Base-by-base conservation (phyloP, 1,139 yeast species). In the Yamadazyma trypodendri region DNA sequence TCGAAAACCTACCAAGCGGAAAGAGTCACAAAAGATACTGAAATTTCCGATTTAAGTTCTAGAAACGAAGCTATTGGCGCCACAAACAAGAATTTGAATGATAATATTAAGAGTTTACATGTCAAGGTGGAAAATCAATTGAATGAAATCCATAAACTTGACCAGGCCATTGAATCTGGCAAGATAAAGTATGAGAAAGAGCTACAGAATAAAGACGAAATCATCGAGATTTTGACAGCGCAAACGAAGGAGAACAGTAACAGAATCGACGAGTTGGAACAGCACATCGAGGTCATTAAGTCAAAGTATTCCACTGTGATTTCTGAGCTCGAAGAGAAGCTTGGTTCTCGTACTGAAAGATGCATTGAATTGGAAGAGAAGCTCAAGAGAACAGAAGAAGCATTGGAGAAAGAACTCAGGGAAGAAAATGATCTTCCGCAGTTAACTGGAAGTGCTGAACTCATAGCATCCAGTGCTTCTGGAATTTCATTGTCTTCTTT, bases 401-500 rank as follows among this genome's bases (percentile, higher is more conserved):
- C 64, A 2, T 55, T 70, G 36, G 74, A 68, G 41, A 55, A 59
- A 18, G 72, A 68, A 46, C 55, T 68, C 37, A 68, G 64, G 37
- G 64, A 63, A 47, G 74, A 65, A 43, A 63, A 68, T 5, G 68
- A 64, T 22, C 54, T 66, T 28, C 72, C 75, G 2, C 62, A 59
- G 44, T 55, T 69, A 22, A 57, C 66, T 1, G 56, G 54, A 8
- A 60, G 71, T 1, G 68, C 73, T 3, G 64, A 67, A n/a, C 39
- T 63, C 17, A 63, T 78, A 34, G 75, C 81, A 10, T 63, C 71
- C 13, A 66, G 66, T 33, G 65, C 75, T 11, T 65, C 70, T 31
- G 81, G 84, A 6, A 70, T 83, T 22, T 82, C 94, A 0, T 63
- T 86, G 35, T 80, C 86, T 7, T 76, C 86, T 33, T 64, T 85